Conservation (phyloP, 805 yeast species). For the Spathaspora arborariae region DNA sequence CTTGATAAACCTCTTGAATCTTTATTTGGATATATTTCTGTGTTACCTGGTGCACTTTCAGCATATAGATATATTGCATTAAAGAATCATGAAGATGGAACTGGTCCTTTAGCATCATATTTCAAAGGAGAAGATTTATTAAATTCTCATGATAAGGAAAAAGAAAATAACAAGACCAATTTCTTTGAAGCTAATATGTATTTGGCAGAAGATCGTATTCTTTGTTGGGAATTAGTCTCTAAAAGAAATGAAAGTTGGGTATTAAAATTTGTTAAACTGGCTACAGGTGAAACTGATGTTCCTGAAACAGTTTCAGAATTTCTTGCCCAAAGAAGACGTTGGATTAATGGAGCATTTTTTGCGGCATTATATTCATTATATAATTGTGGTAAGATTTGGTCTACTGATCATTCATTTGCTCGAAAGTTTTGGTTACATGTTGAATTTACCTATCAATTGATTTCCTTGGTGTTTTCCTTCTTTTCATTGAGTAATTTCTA, state of each 20-base stretch:
- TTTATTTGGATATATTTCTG: constrained; percentile 87
- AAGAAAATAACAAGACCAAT: constrained; percentile 51
- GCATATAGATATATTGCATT: constrained; percentile 91
- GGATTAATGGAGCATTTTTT: constrained; percentile 96
- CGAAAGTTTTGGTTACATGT: constrained; percentile 71
- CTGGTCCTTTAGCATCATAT: constrained; percentile 86
- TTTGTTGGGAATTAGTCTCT: constrained; percentile 95
- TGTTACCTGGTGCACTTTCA: constrained; percentile 92
- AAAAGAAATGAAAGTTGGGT: constrained; percentile 83
- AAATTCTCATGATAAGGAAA: constrained; percentile 20
- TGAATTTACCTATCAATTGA: constrained; percentile 80
- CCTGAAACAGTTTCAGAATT: constrained; percentile 86
- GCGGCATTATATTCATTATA: constrained; percentile 86
- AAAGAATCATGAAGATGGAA: constrained; percentile 80
- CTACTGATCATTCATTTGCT: constrained; percentile 64
- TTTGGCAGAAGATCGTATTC: constrained; percentile 91
- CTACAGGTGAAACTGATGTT: constrained; percentile 95
- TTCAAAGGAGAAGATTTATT: constrained; percentile 77
- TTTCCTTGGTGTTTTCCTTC: constrained; percentile 80
- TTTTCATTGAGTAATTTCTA: constrained; percentile 91
- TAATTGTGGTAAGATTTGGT: constrained; percentile 75
- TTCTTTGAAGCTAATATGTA: constrained; percentile 97
- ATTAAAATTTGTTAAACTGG: constrained; percentile 84
- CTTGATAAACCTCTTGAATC: constrained; percentile 93
- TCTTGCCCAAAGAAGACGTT: constrained; percentile 87